Percentiles rank a stretch among this genome's conserved stretches.
Evolutionary conservation across 768 basidiomycete genomes (phyloP).

Genomic region (Russula sp.): DNA sequence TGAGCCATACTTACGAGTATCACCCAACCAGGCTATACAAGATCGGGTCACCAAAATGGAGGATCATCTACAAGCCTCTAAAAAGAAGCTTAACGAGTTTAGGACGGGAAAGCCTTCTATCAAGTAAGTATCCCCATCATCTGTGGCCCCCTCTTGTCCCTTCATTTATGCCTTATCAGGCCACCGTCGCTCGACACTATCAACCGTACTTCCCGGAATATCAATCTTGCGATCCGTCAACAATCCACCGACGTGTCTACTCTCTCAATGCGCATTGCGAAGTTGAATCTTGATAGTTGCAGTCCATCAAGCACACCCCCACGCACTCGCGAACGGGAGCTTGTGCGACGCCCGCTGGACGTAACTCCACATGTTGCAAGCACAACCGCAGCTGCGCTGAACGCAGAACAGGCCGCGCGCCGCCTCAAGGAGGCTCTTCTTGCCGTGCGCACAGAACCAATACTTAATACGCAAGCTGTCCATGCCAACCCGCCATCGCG

Average conservation of each 20-base stretch:
- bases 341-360: conserved; percentile 16
- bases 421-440: conserved; percentile 65
- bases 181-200: conserved; percentile 82
- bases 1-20: background rate
- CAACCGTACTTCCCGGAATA: conserved; percentile 79
- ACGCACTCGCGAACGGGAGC: conserved; percentile 9
- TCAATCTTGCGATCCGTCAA: conserved; percentile 64
- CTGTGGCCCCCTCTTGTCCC: background rate
- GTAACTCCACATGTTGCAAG: conserved; percentile 62
- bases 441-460: conserved; percentile 52
- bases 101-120: conserved; percentile 18
- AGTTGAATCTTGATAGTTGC: conserved; percentile 39
- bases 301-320: conserved; percentile 33
- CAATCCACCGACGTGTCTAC: conserved; percentile 49
- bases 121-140: conserved; percentile 1
- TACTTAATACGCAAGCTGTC: conserved; percentile 54
- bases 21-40: conserved; percentile 16
- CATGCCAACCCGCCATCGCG: conserved; percentile 30
- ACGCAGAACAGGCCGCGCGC: conserved; percentile 69
- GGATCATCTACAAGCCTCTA: conserved; percentile 15
- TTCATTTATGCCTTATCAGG: conserved; percentile 36
- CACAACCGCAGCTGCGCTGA: conserved; percentile 75
- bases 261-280: conserved; percentile 48
- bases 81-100: conserved; percentile 21
- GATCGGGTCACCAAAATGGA: conserved; percentile 22